phyloP scores from a whole-genome alignment of 306 rosid genomes.

The Castanea mollissima region DNA sequence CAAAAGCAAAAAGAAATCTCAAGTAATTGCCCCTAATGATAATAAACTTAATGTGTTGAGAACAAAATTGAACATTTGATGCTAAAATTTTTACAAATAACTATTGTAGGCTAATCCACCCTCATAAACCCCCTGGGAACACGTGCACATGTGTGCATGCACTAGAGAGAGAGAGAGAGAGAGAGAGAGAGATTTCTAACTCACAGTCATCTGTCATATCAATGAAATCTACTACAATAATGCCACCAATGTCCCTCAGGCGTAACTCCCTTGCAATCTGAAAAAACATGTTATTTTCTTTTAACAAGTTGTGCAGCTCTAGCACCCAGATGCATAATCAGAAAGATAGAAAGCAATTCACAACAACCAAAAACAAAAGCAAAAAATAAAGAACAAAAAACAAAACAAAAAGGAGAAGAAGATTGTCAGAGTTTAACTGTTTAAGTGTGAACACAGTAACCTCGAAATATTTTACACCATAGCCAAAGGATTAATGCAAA shows the following conservation, averaged over 20 bases:
- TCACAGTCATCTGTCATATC: constrained; percentile 95
- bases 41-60: not conserved
- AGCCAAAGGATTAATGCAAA: not conserved
- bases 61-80: not conserved
- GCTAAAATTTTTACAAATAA: not conserved
- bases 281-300: constrained; percentile 28
- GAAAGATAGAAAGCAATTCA: constrained; percentile 10
- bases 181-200: constrained; percentile 20
- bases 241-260: constrained; percentile 95
- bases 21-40: not conserved
- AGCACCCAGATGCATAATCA: constrained; percentile 5
- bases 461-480: not conserved
- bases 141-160: not conserved
- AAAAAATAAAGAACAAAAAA: not conserved
- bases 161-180: constrained; percentile 23
- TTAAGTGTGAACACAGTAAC: constrained; percentile 1
- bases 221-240: constrained; percentile 95
- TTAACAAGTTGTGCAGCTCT: constrained; percentile 17
- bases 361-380: constrained; percentile 4
- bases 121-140: not conserved
- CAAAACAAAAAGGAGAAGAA: not conserved
- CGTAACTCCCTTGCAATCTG: constrained; percentile 98
- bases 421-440: not conserved
- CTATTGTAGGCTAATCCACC: not conserved
- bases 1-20: not conserved